Evolutionary conservation across 768 basidiomycete species (phyloP), one percentile per base, ranked within the genome.

Genomic region (Leucogyrophana mollusca): DNA sequence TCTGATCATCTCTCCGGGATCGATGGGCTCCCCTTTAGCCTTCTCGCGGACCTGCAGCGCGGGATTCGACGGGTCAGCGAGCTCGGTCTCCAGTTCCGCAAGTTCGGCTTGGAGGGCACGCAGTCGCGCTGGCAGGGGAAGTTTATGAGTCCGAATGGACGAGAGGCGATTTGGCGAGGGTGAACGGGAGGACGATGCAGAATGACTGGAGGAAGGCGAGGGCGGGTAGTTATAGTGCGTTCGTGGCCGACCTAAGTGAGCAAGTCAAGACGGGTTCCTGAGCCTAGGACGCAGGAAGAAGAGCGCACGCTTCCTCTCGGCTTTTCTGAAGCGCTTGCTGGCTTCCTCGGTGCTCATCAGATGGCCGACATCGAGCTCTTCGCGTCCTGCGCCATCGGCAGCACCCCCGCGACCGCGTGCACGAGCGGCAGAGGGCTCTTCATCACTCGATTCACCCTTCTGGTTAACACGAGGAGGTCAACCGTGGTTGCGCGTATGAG

Each of bases 51-150:
- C 84, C 39, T 73, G 73, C 20, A 87, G 57, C 10, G 81, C 67
- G 13, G 85, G 85, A 59, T 86, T 90, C 3, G 88, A 78, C 9
- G 88, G 89, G 54, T 91, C 87, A 0, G 83, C 74, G n/a, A 94
- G 72, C 57, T 94, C 90, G 1, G 70, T 62, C 62, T 99, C 95
- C 3, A 99, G 74, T 22, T 90, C 76, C 0, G 77, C 65, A 1
- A 97, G 72, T 58, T 99, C 95, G 2, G 77, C 75, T 50, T 92
- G 87, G 7, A 99, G 73, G 2, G 71, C 64, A 8, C 78, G 77
- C 17, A 93, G 64, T 24, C 85, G 76, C 34, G 78, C 73, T 1
- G 83, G 78, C 6, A 86, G 73, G 0, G 82, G 72, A 0, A 69
- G 54, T 5, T 68, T 50, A 21, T 37, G 35, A 9, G n/a, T 16